These are phyloP conservation scores for Pichia scutulata DNA, from an alignment of 805 yeast species.

Conservation along the genomic window DNA sequence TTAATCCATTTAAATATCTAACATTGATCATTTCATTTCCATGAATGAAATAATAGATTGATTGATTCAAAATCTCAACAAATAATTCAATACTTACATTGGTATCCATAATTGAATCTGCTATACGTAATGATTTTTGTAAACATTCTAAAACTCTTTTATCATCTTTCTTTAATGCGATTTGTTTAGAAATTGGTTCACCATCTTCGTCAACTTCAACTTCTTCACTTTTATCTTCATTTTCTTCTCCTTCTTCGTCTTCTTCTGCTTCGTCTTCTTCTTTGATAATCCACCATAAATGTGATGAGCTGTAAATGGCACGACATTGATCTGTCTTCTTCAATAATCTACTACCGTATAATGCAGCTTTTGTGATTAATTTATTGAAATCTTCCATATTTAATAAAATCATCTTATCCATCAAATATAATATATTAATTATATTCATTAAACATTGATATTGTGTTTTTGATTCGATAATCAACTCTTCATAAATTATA, in stretches of 20 bases:
- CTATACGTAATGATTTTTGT: slow-evolving; percentile 80
- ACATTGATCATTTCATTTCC: slow-evolving; percentile 66
- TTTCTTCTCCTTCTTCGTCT: neutral
- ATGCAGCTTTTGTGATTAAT: slow-evolving; percentile 74
- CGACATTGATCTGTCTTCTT: slow-evolving; percentile 95
- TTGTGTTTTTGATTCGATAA: slow-evolving; percentile 42
- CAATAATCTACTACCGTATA: slow-evolving; percentile 80
- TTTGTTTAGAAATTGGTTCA: slow-evolving; percentile 10
- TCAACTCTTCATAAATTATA: slow-evolving; percentile 65
- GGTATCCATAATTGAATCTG: slow-evolving; percentile 88
- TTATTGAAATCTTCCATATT: slow-evolving; percentile 65
- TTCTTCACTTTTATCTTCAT: slow-evolving; percentile 28
- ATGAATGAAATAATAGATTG: slow-evolving; percentile 76
- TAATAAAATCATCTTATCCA: slow-evolving; percentile 32
- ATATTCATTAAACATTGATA: slow-evolving; percentile 41
- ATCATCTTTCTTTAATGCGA: slow-evolving; percentile 31
- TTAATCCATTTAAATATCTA: slow-evolving; percentile 75
- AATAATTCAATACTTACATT: slow-evolving; percentile 71
- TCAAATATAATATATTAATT: slow-evolving; percentile 36
- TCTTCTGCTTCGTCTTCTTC: slow-evolving; percentile 25
- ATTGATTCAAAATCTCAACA: slow-evolving; percentile 82
- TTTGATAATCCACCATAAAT: slow-evolving; percentile 90
- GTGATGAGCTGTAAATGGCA: slow-evolving; percentile 79
- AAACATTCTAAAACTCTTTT: slow-evolving; percentile 86
- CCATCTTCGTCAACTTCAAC: slow-evolving; percentile 31